Evolutionary conservation across 2,329 filamentous ascomycete genomes (phyloP).

Genomic region (Colletotrichum cuscutae): DNA sequence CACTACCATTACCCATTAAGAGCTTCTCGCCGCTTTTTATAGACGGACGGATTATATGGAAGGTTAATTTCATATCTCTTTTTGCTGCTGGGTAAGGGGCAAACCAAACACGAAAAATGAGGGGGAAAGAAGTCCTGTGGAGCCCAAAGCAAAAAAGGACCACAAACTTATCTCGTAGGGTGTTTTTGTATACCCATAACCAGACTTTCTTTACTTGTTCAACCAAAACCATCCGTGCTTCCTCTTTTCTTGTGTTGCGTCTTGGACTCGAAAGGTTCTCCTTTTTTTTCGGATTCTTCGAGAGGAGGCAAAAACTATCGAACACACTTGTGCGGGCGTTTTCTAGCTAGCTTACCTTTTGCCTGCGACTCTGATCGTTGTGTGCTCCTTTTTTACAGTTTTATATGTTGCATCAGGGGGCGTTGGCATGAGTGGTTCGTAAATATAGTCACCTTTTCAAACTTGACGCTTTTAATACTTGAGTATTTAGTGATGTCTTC

Average conservation of each 20-base stretch:
- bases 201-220: slow-evolving; percentile 34
- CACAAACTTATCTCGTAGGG: background rate
- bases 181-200: slow-evolving; percentile 29
- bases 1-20: slow-evolving; percentile 15
- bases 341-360: background rate
- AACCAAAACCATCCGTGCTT: background rate
- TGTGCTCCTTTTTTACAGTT: background rate
- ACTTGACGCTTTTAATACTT: background rate
- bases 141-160: background rate
- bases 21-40: slow-evolving; percentile 24
- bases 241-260: background rate
- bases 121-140: background rate
- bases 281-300: background rate
- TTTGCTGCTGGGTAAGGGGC: background rate
- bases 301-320: background rate
- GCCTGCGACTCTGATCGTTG: background rate
- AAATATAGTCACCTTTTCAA: slow-evolving; percentile 26
- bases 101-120: background rate
- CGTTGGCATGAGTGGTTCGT: slow-evolving; percentile 32
- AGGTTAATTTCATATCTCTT: background rate
- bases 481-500: background rate
- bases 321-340: background rate
- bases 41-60: slow-evolving; percentile 30
- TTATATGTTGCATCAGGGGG: slow-evolving; percentile 30
- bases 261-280: slow-evolving; percentile 15